Evolutionary conservation across 768 basidiomycete genomes (phyloP), one percentile per base, ranked within the genome.

Genomic region (Asterophora parasitica): DNA sequence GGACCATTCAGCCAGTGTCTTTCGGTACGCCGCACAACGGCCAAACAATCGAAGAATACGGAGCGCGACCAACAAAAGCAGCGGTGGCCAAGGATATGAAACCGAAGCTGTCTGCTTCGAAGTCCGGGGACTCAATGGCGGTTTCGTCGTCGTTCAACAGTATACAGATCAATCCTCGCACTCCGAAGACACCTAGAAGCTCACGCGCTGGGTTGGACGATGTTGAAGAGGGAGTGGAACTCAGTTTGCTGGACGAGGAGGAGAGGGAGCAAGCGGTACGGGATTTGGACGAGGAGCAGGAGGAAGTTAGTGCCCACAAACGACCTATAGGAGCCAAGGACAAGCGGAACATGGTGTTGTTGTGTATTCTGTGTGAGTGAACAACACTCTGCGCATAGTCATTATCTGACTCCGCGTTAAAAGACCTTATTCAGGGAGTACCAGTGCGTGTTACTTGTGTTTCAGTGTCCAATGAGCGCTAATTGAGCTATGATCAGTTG

Each of bases 341-440:
- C 68, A 88, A 86, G 65, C 74, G 79, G 57, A 88, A 85, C 41
- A 91, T 98, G 76, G 79, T 79, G 4, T 69, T 98, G 44, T 71
- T 97, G 28, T 85, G 92, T 65, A 72, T 92, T 57, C 74, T 98
- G 42, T 97, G 92, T 95, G 58, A 70, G 92, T 78, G 23, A 12
- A 12, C 7, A 19, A 28, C 53, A 13, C 42, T 34, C 42, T 28
- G 30, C 16, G n/a, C 43, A 53, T 13, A 23, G 17, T 40, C 50
- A 35, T 17, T 37, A 9, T 42, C 16, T 55, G 23, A 37, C 42
- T 61, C 34, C 26, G 34, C 30, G 19, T 42, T 30, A 44, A 31
- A 20, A 88, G 85, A 88, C 62, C 73, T 88, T 30, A 81, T 87
- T 44, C 93, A 96, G 66, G 93, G 93, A 35, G 82, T 95, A 57